Evolutionary conservation across 2,329 filamentous ascomycete species (phyloP), one percentile per base, ranked within the genome.

Genomic region (Stenocarpella maydis): DNA sequence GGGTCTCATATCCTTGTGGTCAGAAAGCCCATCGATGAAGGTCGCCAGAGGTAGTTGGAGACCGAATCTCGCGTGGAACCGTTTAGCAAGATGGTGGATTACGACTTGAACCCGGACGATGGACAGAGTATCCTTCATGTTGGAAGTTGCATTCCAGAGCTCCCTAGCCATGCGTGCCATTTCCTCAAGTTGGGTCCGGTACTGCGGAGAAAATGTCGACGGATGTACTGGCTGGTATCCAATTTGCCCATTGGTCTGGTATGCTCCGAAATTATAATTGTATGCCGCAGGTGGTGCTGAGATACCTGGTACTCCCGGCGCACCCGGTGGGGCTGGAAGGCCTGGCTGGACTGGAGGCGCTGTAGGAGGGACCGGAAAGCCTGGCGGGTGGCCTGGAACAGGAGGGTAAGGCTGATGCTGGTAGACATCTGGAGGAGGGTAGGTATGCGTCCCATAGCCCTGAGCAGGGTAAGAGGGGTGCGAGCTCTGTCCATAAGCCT

Each of bases 51-150:
- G 82, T 1, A 88, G 86, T 49, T 85, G 83, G 70, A 89, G 83
- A 19, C 81, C 81, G 76, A 90, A 93, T 60, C 82, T 83, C 19
- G 85, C 78, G 52, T 84, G 82, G 75, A 90, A 93, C 43, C 82
- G 83, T 67, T 84, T 84, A 68, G 86, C 83, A 64, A 90, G 80
- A 76, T 92, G 88, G 75, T 91, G 84, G 50, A 95, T 84, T 12
- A 92, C 82, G 55, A 89, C 85, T 70, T 87, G 87, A 19, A 92
- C 83, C 72, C 89, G 88, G 55, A 92, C 83, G 70, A 86, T 86
- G 47, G 86, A 85, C 17, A 89, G 85, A 19, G 93, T 79, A 63
- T 89, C 86, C 73, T 87, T 87, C 71, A 93, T 82, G 3, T 84
- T 83, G 9, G 84, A 84, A 2, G 90, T 85, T 26, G 82, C 80